These are phyloP conservation scores for Fusarium metavorans DNA, from an alignment of 2,329 filamentous ascomycete genomes.

Conservation along the genomic window DNA sequence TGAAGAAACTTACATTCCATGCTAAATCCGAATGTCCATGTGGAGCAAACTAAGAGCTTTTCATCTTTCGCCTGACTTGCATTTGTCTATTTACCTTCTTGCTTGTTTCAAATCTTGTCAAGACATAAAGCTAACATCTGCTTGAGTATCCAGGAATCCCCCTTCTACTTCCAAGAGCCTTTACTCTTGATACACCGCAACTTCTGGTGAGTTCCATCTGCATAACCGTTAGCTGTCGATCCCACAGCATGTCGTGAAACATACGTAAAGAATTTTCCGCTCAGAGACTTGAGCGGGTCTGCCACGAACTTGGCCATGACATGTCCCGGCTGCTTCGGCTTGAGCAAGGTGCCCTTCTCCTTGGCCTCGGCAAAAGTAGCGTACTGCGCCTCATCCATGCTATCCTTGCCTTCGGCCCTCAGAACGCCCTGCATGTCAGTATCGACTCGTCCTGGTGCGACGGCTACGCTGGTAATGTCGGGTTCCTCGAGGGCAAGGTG, in stretches of 20 bases:
- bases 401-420: constrained; percentile 67
- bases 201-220: constrained; percentile 58
- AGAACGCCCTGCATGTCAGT: constrained; percentile 92
- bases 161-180: not conserved
- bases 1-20: constrained; percentile 78
- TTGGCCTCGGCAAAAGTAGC: constrained; percentile 77
- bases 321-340: constrained; percentile 84
- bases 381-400: constrained; percentile 70
- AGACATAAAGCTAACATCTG: constrained; percentile 39
- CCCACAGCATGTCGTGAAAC: constrained; percentile 42
- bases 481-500: constrained; percentile 84
- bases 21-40: constrained; percentile 78
- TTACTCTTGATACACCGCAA: constrained; percentile 65
- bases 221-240: constrained; percentile 32
- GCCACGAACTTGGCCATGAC: constrained; percentile 86
- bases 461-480: constrained; percentile 76
- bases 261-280: constrained; percentile 80
- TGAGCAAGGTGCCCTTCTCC: constrained; percentile 77
- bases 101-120: constrained; percentile 20
- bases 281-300: constrained; percentile 73
- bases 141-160: constrained; percentile 36
- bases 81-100: constrained; percentile 43
- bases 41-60: constrained; percentile 80
- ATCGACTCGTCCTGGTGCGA: constrained; percentile 85
- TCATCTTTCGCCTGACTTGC: constrained; percentile 84